Evolutionary conservation across 441 rosid genomes (phyloP).

Genomic region (Sinapis alba): DNA sequence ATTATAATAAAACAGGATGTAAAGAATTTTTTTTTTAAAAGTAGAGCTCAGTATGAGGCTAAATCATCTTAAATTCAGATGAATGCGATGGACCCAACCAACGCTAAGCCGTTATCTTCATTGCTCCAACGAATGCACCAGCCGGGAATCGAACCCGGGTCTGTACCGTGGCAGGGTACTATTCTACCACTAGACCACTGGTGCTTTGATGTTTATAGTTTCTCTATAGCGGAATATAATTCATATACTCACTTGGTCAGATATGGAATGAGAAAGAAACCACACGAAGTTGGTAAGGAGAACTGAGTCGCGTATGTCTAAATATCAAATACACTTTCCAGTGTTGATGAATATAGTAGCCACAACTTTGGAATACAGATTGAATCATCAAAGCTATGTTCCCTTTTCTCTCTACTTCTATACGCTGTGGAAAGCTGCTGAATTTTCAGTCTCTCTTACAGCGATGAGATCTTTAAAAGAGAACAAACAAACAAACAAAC

Average conservation of each 20-base stretch:
- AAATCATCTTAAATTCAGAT: background rate
- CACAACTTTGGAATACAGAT: constrained; percentile 14
- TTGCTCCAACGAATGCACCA: constrained; percentile 46
- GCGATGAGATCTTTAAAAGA: constrained; percentile 17
- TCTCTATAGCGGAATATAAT: too few species aligned
- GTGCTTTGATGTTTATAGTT: background rate
- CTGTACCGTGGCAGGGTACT: constrained; percentile 83
- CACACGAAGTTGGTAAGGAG: background rate
- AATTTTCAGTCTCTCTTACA: constrained; percentile 30
- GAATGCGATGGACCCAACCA: constrained; percentile 18
- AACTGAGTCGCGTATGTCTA: background rate
- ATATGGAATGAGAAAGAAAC: background rate
- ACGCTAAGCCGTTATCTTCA: background rate
- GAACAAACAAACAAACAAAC: constrained; percentile 4
- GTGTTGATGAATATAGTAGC: constrained; percentile 7
- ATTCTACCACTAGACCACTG: constrained; percentile 88
- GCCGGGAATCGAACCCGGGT: constrained; percentile 84
- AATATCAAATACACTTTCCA: constrained; percentile 16
- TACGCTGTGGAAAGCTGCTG: constrained; percentile 21
- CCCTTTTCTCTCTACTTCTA: background rate
- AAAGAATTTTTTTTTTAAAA: too few species aligned
- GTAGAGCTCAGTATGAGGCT: background rate
- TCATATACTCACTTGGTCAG: too few species aligned
- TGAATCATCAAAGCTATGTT: constrained; percentile 17
- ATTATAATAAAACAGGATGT: too few species aligned